Evolutionary conservation across 345 rosid genomes (phyloP), one percentile per base, ranked within the genome.

Genomic region (Alliaria petiolata): DNA sequence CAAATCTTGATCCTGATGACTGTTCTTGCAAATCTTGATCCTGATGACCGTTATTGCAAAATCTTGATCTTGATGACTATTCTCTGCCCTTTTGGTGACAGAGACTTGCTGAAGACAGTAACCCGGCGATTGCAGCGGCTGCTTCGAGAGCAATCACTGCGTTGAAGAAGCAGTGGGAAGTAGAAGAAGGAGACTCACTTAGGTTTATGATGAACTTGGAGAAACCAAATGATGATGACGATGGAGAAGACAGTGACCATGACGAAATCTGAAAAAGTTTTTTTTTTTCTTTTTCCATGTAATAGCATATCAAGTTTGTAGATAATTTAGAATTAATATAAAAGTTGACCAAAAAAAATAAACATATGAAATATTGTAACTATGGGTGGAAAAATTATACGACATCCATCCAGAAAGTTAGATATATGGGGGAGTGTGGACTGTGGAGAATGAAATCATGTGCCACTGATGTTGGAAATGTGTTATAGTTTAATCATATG

Each of bases 121-220:
- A 91, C 81, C 96, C 90, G 0, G 81, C 86, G 19, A 85, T 95
- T 58, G 89, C 97, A n/a, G 80, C 82, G 0, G 97, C 97, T 4
- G 99, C 97, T 35, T 84, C 89, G 4, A 89, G 77, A 71, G 87
- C 99, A 10, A 91, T 95, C n/a, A 73, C 67, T 28, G 96, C 85
- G 52, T 79, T 95, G 81, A 89, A 91, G 81, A 89, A 87, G 77
- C 99, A 91, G 73, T 95, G 99, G 99, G 95, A 95, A 76, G 85
- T 95, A 43, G 95, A 86, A 76, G 97, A 91, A 83, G 97, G 99
- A 63, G 99, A 95, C 70, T 89, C 85, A 64, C 91, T 89, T 89
- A 85, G 90, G 80, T 91, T 95, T 74, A 87, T 80, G 83, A 85
- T 89, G 92, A 85, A 88, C 81, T 64, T 67, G 38, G 83, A 83